Evolutionary conservation across 2,329 filamentous ascomycete species (phyloP), one percentile per base, ranked within the genome.

Genomic region (Orbilia quercus): DNA sequence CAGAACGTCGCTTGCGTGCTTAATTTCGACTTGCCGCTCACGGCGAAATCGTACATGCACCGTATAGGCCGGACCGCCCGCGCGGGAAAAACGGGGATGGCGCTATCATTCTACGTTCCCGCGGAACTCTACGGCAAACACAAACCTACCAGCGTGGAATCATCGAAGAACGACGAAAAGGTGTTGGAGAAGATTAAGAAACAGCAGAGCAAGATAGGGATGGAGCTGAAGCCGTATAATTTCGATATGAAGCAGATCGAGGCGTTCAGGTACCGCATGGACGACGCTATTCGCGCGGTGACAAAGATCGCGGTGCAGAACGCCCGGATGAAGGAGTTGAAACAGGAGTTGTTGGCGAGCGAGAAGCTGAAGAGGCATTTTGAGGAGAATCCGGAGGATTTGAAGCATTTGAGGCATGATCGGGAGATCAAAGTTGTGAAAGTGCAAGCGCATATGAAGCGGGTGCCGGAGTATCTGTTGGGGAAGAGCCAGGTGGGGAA

Each of bases 171-270:
- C 74, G 94, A 99, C 79, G 95, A 98, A 80, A 89, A 90, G 79
- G 86, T 96, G 0, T 82, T 99, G 34, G 86, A 86, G 22, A 92
- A 90, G 80, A 95, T 99, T 76, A 85, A 87, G 65, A 89, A 89
- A 76, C 88, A 91, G 64, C 94, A 98, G 80, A 83, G 83, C 11
- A 92, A 94, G 80, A 87, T 88, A 70, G 91, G 89, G 71, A 89
- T 91, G 76, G 90, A 92, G 79, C 84, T 98, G 31, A 91, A 95
- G 79, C 91, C 92, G 9, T 99, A 96, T 83, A 88, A 90, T 77
- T 97, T 99, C 79, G 93, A 97, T 82, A 96, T 96, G 89, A 88
- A 90, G 79, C 91, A 96, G 79, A 88, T 99, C 20, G 92, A 97
- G 76, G 91, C 91, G 2, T 98, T 99, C 84, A 86, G 94, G 18